A percentile compares a stretch with the other conserved stretches of the same genome.
phyloP scores from a whole-genome alignment of 2,329 filamentous ascomycete species.

The Huntiella abstrusa region DNA sequence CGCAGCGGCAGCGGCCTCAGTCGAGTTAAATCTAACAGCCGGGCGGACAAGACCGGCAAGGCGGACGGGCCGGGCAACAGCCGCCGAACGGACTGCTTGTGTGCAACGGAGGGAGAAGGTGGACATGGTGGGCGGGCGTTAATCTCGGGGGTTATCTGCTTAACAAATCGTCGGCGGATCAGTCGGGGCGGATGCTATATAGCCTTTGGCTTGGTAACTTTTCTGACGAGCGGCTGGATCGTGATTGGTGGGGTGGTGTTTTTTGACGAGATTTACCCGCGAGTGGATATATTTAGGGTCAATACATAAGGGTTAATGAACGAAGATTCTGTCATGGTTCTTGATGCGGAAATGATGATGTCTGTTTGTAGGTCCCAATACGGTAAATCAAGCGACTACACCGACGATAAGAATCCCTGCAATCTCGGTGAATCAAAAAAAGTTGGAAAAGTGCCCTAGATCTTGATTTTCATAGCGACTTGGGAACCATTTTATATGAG shows the following conservation, averaged over 20 bases:
- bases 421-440: conserved; percentile 11
- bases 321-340: too few species aligned
- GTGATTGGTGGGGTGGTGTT: background rate
- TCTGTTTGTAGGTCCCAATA: too few species aligned
- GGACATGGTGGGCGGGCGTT: conserved; percentile 5
- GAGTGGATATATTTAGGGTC: too few species aligned
- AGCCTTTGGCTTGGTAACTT: background rate
- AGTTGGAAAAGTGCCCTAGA: conserved; percentile 1
- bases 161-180: too few species aligned
- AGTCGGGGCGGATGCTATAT: too few species aligned
- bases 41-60: conserved; percentile 19
- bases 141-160: background rate
- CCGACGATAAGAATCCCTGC: conserved; percentile 8
- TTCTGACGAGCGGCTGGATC: background rate
- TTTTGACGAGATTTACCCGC: background rate
- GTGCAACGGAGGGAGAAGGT: conserved; percentile 10
- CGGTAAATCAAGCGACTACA: background rate
- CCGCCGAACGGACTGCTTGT: conserved; percentile 23
- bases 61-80: conserved; percentile 27
- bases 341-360: too few species aligned
- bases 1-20: conserved; percentile 38
- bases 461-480: background rate
- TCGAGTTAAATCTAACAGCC: conserved; percentile 61
- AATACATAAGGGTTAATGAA: too few species aligned
- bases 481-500: too few species aligned